Percentiles rank a stretch among this genome's conserved stretches.
Conservation (phyloP, 2,329 filamentous ascomycete genomes). For the Didymella sp. region DNA sequence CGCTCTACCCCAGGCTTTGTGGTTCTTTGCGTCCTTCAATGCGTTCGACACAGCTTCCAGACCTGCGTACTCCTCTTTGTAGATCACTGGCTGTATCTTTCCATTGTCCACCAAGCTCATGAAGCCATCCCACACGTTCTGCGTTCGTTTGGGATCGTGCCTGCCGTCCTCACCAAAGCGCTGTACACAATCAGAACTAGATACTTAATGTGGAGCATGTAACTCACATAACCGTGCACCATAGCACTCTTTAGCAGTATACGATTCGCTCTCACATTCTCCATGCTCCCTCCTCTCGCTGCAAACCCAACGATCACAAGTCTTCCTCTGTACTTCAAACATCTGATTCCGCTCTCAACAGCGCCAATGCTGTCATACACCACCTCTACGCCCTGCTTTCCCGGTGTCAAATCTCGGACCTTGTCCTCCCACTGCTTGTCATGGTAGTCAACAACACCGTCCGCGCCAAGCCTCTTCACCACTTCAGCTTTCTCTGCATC, state of each 20-base stretch:
- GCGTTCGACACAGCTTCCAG: constrained; percentile 59
- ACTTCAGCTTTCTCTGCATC: constrained; percentile 55
- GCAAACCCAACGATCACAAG: constrained; percentile 67
- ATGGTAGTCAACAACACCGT: constrained; percentile 53
- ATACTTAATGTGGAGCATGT: not conserved
- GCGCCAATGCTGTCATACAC: constrained; percentile 66
- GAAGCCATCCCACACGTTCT: constrained; percentile 61
- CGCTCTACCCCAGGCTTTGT: constrained; percentile 64
- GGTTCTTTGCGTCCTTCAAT: constrained; percentile 58
- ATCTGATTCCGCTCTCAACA: constrained; percentile 62
- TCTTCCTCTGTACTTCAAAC: constrained; percentile 61
- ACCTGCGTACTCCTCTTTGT: constrained; percentile 57
- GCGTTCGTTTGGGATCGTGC: constrained; percentile 56
- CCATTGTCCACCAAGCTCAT: constrained; percentile 57
- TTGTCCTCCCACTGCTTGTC: constrained; percentile 58
- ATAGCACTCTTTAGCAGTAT: constrained; percentile 35
- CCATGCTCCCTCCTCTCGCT: constrained; percentile 60
- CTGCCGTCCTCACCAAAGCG: constrained; percentile 65
- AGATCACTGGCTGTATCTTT: constrained; percentile 60
- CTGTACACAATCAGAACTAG: constrained; percentile 36
- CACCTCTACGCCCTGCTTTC: constrained; percentile 61
- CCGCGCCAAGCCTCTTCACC: constrained; percentile 52
- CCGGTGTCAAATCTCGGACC: constrained; percentile 57
- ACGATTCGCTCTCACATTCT: constrained; percentile 43
- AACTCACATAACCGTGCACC: constrained; percentile 37